Conservation (phyloP, 257 asterid species). For the Nemophila menziesii region DNA sequence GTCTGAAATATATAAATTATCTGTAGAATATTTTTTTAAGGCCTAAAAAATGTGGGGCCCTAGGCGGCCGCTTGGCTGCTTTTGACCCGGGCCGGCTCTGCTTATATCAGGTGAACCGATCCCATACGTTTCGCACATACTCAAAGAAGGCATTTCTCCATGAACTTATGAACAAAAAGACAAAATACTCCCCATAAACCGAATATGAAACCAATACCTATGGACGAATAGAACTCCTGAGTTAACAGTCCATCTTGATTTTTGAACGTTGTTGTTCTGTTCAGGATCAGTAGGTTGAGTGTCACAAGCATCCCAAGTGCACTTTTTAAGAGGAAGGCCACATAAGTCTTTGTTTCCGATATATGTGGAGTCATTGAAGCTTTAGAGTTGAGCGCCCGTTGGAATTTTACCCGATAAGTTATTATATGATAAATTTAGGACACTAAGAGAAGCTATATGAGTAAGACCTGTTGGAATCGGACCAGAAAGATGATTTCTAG, state of each 20-base stretch:
- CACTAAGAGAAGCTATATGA: constrained; percentile 14
- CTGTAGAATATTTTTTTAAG: no score
- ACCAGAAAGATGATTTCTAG: no score
- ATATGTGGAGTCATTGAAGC: neutral
- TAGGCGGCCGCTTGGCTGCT: no score
- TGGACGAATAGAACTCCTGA: neutral
- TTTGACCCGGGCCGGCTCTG: no score
- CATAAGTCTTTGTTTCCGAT: no score
- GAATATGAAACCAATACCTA: constrained; percentile 2
- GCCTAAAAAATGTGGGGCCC: no score
- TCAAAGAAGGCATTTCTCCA: constrained; percentile 8
- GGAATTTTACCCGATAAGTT: constrained; percentile 22
- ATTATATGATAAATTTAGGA: constrained; percentile 26
- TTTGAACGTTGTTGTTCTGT: constrained; percentile 1
- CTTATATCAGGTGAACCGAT: neutral
- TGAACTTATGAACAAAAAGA: neutral
- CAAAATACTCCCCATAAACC: constrained; percentile 4
- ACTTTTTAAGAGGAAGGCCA: no score
- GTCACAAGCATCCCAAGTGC: no score
- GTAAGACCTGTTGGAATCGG: no score
- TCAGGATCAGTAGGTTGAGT: no score
- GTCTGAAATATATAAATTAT: no score
- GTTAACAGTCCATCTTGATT: constrained; percentile 4
- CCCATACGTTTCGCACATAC: neutral
- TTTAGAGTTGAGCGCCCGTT: neutral